These are phyloP conservation scores for Leishmania amazonensis DNA, from an alignment of 208 protist species.

Conservation along the genomic window DNA sequence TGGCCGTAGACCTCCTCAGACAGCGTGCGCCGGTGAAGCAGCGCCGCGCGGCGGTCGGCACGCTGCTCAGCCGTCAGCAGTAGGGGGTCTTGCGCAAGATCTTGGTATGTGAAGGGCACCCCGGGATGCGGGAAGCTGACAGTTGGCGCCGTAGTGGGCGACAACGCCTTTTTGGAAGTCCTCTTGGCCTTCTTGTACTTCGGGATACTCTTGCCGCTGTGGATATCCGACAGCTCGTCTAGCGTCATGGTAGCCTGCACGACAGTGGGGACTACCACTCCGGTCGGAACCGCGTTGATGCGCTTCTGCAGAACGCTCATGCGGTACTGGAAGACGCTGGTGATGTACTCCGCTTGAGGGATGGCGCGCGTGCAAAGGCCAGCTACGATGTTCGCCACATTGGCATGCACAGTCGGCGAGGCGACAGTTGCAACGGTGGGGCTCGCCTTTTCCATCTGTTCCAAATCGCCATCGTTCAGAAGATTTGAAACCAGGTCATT, in stretches of 20 bases:
- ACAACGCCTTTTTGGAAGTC: neutral
- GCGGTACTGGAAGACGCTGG: slow-evolving; percentile 22
- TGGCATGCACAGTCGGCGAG: neutral
- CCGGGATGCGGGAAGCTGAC: slow-evolving; percentile 25
- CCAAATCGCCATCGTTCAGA: slow-evolving; percentile 9
- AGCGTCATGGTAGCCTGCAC: slow-evolving; percentile 7
- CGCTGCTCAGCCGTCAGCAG: slow-evolving; percentile 16
- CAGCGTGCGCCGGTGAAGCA: slow-evolving; percentile 22
- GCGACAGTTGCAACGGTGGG: neutral
- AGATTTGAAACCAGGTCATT: neutral
- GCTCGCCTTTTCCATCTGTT: neutral
- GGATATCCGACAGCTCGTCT: neutral
- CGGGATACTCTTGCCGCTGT: neutral
- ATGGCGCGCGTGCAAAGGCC: slow-evolving; percentile 23
- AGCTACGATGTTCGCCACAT: slow-evolving; percentile 2
- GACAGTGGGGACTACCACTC: slow-evolving; percentile 23
- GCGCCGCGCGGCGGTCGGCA: slow-evolving; percentile 7
- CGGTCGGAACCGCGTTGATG: slow-evolving; percentile 7
- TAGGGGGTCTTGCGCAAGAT: slow-evolving; percentile 18
- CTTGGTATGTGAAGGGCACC: slow-evolving; percentile 17
- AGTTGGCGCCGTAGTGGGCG: neutral
- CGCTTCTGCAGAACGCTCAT: slow-evolving; percentile 23
- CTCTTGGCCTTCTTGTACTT: neutral
- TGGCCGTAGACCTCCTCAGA: slow-evolving; percentile 24
- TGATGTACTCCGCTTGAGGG: slow-evolving; percentile 23